These are phyloP conservation scores for Ceratocystis colombiana DNA, from an alignment of 2,329 filamentous ascomycete species.

Conservation along the genomic window DNA sequence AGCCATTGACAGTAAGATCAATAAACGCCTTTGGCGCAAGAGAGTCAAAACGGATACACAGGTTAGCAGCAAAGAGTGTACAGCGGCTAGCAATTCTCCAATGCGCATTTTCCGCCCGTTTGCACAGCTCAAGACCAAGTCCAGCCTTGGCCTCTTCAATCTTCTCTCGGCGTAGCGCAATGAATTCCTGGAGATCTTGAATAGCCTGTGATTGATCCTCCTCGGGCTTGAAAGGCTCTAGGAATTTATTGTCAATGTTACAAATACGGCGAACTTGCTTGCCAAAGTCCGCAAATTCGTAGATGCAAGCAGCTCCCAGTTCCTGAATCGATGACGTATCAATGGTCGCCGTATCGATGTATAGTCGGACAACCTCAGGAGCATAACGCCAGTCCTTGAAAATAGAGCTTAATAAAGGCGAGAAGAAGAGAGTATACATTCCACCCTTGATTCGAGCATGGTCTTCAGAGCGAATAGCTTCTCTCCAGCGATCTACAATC, in stretches of 20 bases:
- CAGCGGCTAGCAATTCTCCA: conserved; percentile 94
- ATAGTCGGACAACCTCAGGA: conserved; percentile 76
- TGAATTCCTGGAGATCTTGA: conserved; percentile 54
- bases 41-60: conserved; percentile 83
- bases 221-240: conserved; percentile 41
- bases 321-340: conserved; percentile 94
- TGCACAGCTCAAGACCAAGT: conserved; percentile 70
- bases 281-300: conserved; percentile 83
- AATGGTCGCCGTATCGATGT: conserved; percentile 78
- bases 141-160: conserved; percentile 78
- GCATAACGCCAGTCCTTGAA: conserved; percentile 91
- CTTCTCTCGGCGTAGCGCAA: conserved; percentile 60
- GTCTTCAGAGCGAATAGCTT: conserved; percentile 68
- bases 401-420: conserved; percentile 77
- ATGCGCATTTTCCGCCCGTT: conserved; percentile 67
- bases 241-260: conserved; percentile 41
- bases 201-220: conserved; percentile 47
- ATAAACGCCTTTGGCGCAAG: conserved; percentile 74
- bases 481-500: conserved; percentile 67
- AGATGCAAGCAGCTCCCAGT: conserved; percentile 69
- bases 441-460: conserved; percentile 90
- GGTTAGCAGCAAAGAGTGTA: conserved; percentile 78
- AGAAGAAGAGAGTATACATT: conserved; percentile 82
- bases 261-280: conserved; percentile 64
- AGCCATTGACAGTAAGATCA: conserved; percentile 68